Evolutionary conservation across 345 rosid species (phyloP), one percentile per base, ranked within the genome.

Genomic region (Sonneratia caseolaris): DNA sequence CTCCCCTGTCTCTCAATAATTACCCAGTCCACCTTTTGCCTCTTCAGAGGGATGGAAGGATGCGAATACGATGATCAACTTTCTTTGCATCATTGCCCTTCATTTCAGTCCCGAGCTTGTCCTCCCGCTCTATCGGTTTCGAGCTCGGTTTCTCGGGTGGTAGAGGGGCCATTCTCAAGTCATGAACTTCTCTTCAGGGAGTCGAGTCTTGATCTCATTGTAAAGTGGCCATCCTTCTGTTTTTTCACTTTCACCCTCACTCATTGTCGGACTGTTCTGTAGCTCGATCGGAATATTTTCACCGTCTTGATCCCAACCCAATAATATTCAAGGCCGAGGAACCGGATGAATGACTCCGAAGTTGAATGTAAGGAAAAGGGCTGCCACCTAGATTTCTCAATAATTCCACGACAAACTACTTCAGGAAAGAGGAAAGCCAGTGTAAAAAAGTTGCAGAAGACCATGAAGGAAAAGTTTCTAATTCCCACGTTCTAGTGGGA

Each of bases 1-100:
- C 43, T 40, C 43, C 43, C 43, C 43, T 70, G 21, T 66, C 64
- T 65, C 70, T 59, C 73, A 64, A 80, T 82, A 69, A 84, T 82
- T 77, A 75, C 82, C 40, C 56, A 7, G 24, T 24, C 71, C 73
- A 73, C 77, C 76, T 78, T 76, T 51, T 76, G 71, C 32, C 5
- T 72, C 72, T 66, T 65, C 73, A 35, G 83, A 74, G 76, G 9
- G 43, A 40, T 27, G 76, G 76, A 75, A 75, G 79, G 32, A 56
- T 56, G 62, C 21, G 62, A 56, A 56, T 18, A 56, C 32, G 32
- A 27, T 27, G 32, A 27, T 40, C 43, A 40, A 4, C 82, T 80
- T 80, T 82, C 77, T 78, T 79, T 47, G 18, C 53, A 48, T 48
- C 53, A 12, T 48, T 59, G 35, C 64, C 24, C 35, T 59, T n/a